Conservation (phyloP, 2,329 filamentous ascomycete genomes). For the Fusarium sp. region DNA sequence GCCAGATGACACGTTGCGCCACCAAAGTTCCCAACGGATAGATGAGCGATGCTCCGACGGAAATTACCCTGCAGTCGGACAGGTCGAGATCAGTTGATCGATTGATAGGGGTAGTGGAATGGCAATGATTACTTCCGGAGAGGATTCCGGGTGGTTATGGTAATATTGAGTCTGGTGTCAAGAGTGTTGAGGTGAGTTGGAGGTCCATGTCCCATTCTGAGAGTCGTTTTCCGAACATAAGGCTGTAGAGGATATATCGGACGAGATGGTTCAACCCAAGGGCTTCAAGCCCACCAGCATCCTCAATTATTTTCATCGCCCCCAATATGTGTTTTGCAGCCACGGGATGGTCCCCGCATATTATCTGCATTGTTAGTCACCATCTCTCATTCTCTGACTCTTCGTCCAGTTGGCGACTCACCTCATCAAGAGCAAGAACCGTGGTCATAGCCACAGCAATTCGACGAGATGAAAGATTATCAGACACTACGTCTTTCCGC, state of each 20-base stretch:
- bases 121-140: background rate
- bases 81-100: background rate
- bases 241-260: background rate
- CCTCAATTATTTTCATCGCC: constrained; percentile 5
- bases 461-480: background rate
- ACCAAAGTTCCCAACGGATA: background rate
- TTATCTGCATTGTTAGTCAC: background rate
- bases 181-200: background rate
- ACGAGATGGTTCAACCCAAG: constrained; percentile 3
- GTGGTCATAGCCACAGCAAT: constrained; percentile 5
- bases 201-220: constrained; percentile 1
- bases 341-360: constrained; percentile 1
- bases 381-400: background rate
- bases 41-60: background rate
- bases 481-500: background rate
- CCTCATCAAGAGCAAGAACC: constrained; percentile 6
- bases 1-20: background rate
- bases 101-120: background rate
- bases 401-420: background rate
- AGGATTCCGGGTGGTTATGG: background rate
- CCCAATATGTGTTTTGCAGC: constrained; percentile 15
- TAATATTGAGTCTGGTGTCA: constrained; percentile 7
- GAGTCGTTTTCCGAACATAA: constrained; percentile 12
- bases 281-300: background rate
- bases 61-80: background rate